Percentiles rank a stretch among this genome's conserved stretches.
These are phyloP conservation scores for Gossypium mustelinum DNA, from an alignment of 345 rosid genomes.

Conservation along the genomic window DNA sequence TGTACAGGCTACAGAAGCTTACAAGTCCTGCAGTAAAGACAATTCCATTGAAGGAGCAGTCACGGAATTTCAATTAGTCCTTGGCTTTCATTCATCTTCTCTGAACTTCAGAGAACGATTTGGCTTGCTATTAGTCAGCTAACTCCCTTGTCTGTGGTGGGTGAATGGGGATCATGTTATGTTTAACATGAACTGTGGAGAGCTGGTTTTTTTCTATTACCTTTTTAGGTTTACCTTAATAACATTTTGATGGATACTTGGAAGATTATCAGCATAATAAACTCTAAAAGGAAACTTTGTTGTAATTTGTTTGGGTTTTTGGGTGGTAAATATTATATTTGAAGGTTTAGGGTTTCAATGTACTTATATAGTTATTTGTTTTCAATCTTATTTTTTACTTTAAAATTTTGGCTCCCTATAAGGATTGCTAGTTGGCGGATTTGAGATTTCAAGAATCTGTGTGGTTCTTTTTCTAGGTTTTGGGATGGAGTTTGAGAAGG, in stretches of 20 bases:
- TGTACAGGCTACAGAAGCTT: background rate
- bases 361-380: background rate
- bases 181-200: background rate
- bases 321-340: background rate
- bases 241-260: background rate
- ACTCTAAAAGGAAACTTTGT: background rate
- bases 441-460: conserved; percentile 7
- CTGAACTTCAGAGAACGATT: background rate
- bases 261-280: background rate
- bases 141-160: background rate
- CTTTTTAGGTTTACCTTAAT: background rate
- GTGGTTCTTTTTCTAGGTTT: background rate
- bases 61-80: background rate
- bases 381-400: background rate
- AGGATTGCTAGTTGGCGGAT: conserved; percentile 17
- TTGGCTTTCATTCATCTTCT: background rate
- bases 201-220: background rate
- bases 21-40: background rate
- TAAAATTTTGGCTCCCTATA: conserved; percentile 6
- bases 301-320: background rate
- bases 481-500: conserved; percentile 3
- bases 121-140: background rate
- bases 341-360: background rate
- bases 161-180: background rate
- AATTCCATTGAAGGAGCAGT: background rate